Evolutionary conservation across 495 filamentous ascomycete genomes (phyloP), one percentile per base, ranked within the genome.

Genomic region (Bathelium albidoporum): DNA sequence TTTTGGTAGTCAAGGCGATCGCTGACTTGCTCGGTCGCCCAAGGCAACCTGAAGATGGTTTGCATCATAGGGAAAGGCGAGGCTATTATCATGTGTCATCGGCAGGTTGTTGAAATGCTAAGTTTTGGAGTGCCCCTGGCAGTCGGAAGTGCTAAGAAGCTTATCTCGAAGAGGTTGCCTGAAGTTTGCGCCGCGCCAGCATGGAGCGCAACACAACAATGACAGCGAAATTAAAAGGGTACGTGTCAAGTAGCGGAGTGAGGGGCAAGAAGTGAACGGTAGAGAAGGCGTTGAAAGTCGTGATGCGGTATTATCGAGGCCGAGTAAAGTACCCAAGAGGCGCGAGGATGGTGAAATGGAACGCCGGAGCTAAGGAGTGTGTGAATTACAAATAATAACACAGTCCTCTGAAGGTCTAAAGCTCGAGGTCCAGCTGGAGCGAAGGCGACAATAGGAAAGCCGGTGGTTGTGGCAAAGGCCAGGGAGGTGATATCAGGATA

Each of bases 1-100:
- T 55, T 55, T 29, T 55, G 49, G 29, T 55, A 55, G 49, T 55
- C 49, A 20, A 55, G 49, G 29, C 49, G 49, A 10, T 73, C 68
- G 62, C 71, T 65, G 45, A 70, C 65, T 34, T 67, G 64, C 44
- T 75, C 73, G 64, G 70, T 68, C 61, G 69, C 66, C 73, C 73
- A 75, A 22, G 73, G 69, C 16, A 76, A 67, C 29, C 73, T 67
- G 65, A 75, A 75, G 43, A 76, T 72, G 60, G 68, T 73, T 64
- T 76, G 74, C 73, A 76, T 76, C 62, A 60, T 68, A 65, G 49
- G 49, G 49, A 55, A 55, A 55, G 20, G 49, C 49, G 49, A 55
- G 11, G 49, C 49, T 4, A 55, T 55, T 55, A 24, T 55, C 49
- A 55, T 55, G 24, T 55, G 49, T 55, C 49, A 55, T 55, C n/a